A percentile compares a stretch with the other conserved stretches of the same genome.
Evolutionary conservation across 2,329 filamentous ascomycete genomes (phyloP).

Genomic region (Thelonectria blattea): DNA sequence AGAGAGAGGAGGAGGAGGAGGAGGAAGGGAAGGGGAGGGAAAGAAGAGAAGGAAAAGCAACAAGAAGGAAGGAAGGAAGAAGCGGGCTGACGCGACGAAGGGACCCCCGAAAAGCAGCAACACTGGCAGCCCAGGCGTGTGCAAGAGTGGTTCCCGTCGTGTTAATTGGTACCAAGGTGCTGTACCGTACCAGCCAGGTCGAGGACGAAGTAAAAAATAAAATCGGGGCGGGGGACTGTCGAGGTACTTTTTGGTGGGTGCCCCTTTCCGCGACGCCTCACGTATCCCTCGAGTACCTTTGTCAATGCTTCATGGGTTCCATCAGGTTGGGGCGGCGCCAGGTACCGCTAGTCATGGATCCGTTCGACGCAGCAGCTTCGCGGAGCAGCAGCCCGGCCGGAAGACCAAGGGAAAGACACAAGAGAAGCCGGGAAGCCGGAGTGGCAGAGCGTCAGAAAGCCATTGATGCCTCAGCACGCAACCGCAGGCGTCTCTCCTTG

Average conservation of each 20-base stretch:
- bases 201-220: conserved; percentile 5
- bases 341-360: conserved; percentile 22
- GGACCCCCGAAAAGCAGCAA: conserved; percentile 37
- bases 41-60: conserved; percentile 29
- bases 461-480: background rate
- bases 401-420: background rate
- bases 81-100: conserved; percentile 40
- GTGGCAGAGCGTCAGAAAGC: background rate
- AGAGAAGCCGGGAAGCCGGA: background rate
- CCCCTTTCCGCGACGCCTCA: background rate
- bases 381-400: conserved; percentile 11
- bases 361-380: conserved; percentile 18
- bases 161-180: conserved; percentile 14
- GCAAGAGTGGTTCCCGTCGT: conserved; percentile 12
- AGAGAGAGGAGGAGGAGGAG: conserved; percentile 28
- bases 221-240: conserved; percentile 10
- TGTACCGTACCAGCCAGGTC: conserved; percentile 7
- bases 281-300: conserved; percentile 4
- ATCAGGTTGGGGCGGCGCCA: conserved; percentile 7
- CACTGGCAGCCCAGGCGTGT: conserved; percentile 23
- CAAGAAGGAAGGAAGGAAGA: conserved; percentile 27
- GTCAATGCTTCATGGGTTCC: conserved; percentile 5
- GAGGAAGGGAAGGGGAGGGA: conserved; percentile 20
- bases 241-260: background rate
- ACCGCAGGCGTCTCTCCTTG: background rate